phyloP scores from a whole-genome alignment of 192 early-diverging fungal species.

The Backusella psychrophila region DNA sequence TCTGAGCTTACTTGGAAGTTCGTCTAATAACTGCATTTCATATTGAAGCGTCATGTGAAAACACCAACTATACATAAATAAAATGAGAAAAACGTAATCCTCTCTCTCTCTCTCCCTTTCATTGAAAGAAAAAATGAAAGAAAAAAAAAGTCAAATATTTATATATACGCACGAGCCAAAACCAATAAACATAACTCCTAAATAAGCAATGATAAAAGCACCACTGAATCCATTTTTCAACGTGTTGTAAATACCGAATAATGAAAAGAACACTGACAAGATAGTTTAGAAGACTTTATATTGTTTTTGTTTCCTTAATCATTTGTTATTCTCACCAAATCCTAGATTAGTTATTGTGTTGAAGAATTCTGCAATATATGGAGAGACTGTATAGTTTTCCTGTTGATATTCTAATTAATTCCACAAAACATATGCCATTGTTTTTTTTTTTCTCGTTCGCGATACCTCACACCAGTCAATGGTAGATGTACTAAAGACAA shows the following conservation, averaged over 20 bases:
- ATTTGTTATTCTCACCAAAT: constrained; percentile 40
- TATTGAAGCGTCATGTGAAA: constrained; percentile 80
- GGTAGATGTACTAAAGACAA: constrained; percentile 45
- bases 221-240: constrained; percentile 43
- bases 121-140: not conserved
- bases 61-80: constrained; percentile 40
- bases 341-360: constrained; percentile 72
- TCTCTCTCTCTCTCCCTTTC: not conserved
- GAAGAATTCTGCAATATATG: constrained; percentile 78
- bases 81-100: not conserved
- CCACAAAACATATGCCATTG: not conserved
- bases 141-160: not conserved
- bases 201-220: constrained; percentile 57
- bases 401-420: constrained; percentile 5
- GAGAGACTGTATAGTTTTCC: constrained; percentile 70
- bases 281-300: not conserved
- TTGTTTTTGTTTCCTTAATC: not conserved
- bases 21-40: constrained; percentile 74
- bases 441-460: constrained; percentile 33
- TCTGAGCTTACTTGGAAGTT: constrained; percentile 64
- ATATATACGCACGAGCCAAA: constrained; percentile 48
- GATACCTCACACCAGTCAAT: constrained; percentile 76
- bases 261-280: constrained; percentile 45
- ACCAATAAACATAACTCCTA: constrained; percentile 63
- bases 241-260: constrained; percentile 59